phyloP scores from a whole-genome alignment of 2,329 filamentous ascomycete genomes.

The Septoria petroselini region DNA sequence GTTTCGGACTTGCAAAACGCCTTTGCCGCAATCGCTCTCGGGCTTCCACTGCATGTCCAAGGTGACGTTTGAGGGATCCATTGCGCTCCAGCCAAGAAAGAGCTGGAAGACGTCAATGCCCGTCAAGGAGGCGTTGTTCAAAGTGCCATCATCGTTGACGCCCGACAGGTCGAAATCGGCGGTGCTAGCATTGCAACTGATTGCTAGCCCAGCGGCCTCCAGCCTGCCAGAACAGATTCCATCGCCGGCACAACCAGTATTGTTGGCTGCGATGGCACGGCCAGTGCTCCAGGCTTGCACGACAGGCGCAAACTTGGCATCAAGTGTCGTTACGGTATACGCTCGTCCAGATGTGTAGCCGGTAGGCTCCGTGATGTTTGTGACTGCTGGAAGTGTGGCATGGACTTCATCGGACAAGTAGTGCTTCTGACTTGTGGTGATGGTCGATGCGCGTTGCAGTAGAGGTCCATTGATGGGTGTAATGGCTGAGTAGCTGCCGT shows the following conservation, averaged over 20 bases:
- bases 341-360: conserved; percentile 19
- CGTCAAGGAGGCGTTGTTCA: conserved; percentile 13
- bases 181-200: conserved; percentile 18
- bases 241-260: conserved; percentile 18
- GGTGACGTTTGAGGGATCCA: conserved; percentile 14
- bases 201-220: conserved; percentile 17
- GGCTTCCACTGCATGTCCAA: conserved; percentile 21
- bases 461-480: conserved; percentile 23
- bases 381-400: conserved; percentile 13
- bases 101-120: conserved; percentile 17
- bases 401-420: conserved; percentile 12
- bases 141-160: conserved; percentile 3
- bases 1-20: conserved; percentile 17
- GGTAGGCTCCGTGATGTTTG: conserved; percentile 12
- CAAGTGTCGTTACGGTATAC: conserved; percentile 16
- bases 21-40: conserved; percentile 10
- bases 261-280: conserved; percentile 3
- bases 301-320: conserved; percentile 12
- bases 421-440: conserved; percentile 12
- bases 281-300: conserved; percentile 19
- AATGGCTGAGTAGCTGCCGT: conserved; percentile 1
- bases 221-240: conserved; percentile 16
- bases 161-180: conserved; percentile 15
- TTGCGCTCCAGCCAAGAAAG: conserved; percentile 14
- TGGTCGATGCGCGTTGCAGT: conserved; percentile 20